Base-by-base conservation (phyloP, 305 asterid genomes). In the Withania somnifera region DNA sequence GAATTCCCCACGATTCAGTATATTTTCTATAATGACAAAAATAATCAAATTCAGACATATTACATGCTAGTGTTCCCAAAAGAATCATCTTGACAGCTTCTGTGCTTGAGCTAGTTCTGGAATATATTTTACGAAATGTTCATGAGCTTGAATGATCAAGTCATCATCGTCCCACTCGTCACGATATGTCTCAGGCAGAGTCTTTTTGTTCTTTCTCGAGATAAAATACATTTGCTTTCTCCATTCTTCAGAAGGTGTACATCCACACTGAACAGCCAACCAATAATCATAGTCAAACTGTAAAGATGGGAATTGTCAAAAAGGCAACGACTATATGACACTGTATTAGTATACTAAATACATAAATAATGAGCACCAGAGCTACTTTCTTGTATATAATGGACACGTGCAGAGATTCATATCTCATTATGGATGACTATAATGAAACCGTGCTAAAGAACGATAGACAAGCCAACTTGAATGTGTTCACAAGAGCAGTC, bases 231-330 rank as follows among this genome's bases (percentile, higher is more conserved):
- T 94, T 85, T 83, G 80, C 89, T 92, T 91, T 87, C 98, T 90
- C 99, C 98, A 94, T 82, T 90, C 94, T 83, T 94, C 97, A 0
- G 86, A 77, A 0, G 88, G 90, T 7, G 86, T 84, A 30, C 86
- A 86, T 10, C 91, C 91, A 52, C 89, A 87, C 90, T 90, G 80
- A 7, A 82, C 91, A 24, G 97, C 98, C 87, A 96, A 83, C 98
- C 97, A 93, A 81, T 92, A 92, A 78, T 94, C 88, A 15, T 96
- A 96, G 83, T 93, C 97, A 26, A 91, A 96, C 99, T 94, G 91
- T 84, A 78, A 42, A 50, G 32, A 53, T 13, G 68, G 58, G 54
- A 9, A 57, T 19, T 8, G 11, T 45, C 71, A 82, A 32, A 2
- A 3, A 42, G 58, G 7, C 20, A 26, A n/a, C 6, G 47, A 36